Evolutionary conservation across 2,329 filamentous ascomycete genomes (phyloP).

Genomic region (Dothideomycetidae sp.): DNA sequence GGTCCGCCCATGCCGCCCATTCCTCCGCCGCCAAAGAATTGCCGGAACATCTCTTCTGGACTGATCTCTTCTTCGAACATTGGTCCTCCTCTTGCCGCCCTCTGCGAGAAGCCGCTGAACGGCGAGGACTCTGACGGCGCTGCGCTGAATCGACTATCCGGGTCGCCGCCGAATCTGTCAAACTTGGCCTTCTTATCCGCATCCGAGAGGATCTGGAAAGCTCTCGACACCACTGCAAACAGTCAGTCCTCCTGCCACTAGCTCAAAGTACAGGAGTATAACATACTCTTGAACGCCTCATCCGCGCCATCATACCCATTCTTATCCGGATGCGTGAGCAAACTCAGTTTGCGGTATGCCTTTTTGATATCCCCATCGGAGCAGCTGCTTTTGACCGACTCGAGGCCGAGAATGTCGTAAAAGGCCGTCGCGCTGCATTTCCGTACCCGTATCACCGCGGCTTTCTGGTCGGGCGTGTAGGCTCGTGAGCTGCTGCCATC

Average conservation of each 20-base stretch:
- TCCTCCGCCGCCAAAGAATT: slow-evolving; percentile 72
- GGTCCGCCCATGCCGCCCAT: slow-evolving; percentile 49
- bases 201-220: slow-evolving; percentile 86
- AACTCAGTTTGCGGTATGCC: slow-evolving; percentile 84
- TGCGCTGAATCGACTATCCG: slow-evolving; percentile 67
- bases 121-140: slow-evolving; percentile 45
- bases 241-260: not conserved
- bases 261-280: not conserved
- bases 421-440: slow-evolving; percentile 75
- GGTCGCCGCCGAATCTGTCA: slow-evolving; percentile 82
- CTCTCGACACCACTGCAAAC: slow-evolving; percentile 62
- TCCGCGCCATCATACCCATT: slow-evolving; percentile 92
- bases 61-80: slow-evolving; percentile 87
- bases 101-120: slow-evolving; percentile 46
- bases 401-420: slow-evolving; percentile 81
- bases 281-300: slow-evolving; percentile 84
- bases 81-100: slow-evolving; percentile 29
- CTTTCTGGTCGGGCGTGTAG: slow-evolving; percentile 81
- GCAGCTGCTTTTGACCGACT: slow-evolving; percentile 47
- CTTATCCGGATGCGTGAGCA: slow-evolving; percentile 96
- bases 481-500: slow-evolving; percentile 62
- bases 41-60: slow-evolving; percentile 90
- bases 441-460: slow-evolving; percentile 77
- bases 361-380: slow-evolving; percentile 88
- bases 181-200: slow-evolving; percentile 82